Evolutionary conservation across 495 filamentous ascomycete species (phyloP), one percentile per base, ranked within the genome.

Genomic region (Schizothecium vesticola): DNA sequence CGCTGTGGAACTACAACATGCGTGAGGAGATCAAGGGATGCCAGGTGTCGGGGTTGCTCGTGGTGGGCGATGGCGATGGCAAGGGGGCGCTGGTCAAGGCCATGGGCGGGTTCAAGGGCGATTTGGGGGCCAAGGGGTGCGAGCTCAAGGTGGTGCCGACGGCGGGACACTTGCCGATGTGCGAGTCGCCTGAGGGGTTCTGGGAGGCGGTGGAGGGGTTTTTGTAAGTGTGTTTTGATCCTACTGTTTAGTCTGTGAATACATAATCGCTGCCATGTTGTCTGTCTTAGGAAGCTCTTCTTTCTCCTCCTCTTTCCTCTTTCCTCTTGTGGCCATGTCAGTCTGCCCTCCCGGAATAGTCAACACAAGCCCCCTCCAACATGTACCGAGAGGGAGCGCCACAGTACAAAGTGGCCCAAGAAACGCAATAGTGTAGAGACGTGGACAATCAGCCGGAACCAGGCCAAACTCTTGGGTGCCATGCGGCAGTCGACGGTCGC

Each of bases 151-250:
- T 89, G 62, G 84, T 94, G 62, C 84, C 88, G 2, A 76, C 80
- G 25, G 89, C 91, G 0, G 92, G 92, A 0, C 92, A 95, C 80
- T 76, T 95, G 78, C 92, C 92, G 4, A 95, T 95, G 92, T 88
- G 86, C 43, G 91, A 95, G 81, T 86, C 89, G 68, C 89, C 90
- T 10, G 77, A 78, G 68, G 85, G 83, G 13, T 91, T 92, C 76
- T 87, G 87, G 69, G 81, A 84, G 57, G 84, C 86, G 43, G 84
- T 92, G 7, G 79, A 81, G 59, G 80, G 71, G 29, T 89, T 87
- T 65, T 71, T 92, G 51, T 83, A 25, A 2, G 10, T 23, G 51
- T 56, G 33, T 4, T 43, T 43, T 16, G 3, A 9, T 9, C 28
- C 28, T 29, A 29, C 33, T 43, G 33, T 13, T 3, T 29, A 9